Conservation (phyloP, 1,284 basidiomycete species). For the Volvariella surrecta region DNA sequence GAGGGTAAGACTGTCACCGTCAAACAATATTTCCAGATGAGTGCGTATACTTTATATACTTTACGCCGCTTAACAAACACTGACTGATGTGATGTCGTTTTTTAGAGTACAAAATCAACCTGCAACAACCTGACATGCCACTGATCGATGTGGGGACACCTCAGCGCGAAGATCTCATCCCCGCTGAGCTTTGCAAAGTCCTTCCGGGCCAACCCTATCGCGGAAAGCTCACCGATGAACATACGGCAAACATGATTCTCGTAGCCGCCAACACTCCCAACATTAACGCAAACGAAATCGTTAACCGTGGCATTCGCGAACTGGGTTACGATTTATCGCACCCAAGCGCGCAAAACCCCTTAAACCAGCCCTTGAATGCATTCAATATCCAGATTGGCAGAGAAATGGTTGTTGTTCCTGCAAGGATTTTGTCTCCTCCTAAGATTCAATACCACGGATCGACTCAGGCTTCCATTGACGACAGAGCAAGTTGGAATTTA, state of each 20-base stretch:
- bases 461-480: conserved; percentile 36
- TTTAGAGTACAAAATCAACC: conserved; percentile 47
- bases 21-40: conserved; percentile 51
- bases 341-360: too few species aligned
- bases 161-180: conserved; percentile 47
- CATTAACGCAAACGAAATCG: conserved; percentile 53
- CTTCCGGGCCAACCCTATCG: conserved; percentile 59
- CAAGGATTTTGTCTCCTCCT: conserved; percentile 55
- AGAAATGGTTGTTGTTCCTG: conserved; percentile 69
- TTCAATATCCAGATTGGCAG: conserved; percentile 55
- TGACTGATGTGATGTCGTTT: too few species aligned
- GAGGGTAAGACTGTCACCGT: conserved; percentile 44
- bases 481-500: conserved; percentile 67
- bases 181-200: conserved; percentile 65
- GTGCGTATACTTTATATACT: too few species aligned
- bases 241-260: conserved; percentile 62
- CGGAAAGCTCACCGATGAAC: conserved; percentile 60
- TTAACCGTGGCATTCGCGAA: conserved; percentile 42
- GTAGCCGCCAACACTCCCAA: conserved; percentile 61
- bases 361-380: conserved; percentile 29
- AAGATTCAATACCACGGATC: conserved; percentile 43
- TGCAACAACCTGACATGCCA: conserved; percentile 42
- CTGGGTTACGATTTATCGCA: conserved; percentile 46
- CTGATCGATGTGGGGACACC: conserved; percentile 45
- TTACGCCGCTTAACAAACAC: conserved; percentile 4